Evolutionary conservation across 2,329 filamentous ascomycete genomes (phyloP).

Genomic region (Xylariomycetidae sp.): DNA sequence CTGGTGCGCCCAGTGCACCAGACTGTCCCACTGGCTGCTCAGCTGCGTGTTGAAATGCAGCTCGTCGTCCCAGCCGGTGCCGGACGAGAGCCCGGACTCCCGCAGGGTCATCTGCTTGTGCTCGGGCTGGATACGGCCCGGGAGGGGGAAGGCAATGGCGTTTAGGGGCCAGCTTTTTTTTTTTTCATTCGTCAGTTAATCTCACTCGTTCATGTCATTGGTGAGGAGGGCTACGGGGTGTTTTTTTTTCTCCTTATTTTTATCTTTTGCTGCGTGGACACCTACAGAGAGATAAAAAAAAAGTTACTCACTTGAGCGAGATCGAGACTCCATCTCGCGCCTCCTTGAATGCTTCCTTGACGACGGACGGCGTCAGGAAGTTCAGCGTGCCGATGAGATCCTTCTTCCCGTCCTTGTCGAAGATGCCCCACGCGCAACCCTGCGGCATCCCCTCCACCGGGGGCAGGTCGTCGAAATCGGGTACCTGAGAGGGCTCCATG

Average conservation of each 20-base stretch:
- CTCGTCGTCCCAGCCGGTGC: constrained; percentile 41
- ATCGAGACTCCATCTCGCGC: constrained; percentile 45
- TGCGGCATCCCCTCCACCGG: constrained; percentile 38
- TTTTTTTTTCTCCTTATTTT: too few species aligned
- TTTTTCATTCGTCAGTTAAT: background rate
- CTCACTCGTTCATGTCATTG: too few species aligned
- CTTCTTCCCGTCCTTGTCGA: constrained; percentile 44
- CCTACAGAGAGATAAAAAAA: background rate
- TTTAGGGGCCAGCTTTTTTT: constrained; percentile 37
- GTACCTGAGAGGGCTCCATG: constrained; percentile 27
- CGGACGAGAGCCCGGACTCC: constrained; percentile 22
- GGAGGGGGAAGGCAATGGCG: constrained; percentile 31
- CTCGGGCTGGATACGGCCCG: constrained; percentile 28
- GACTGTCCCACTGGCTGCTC: constrained; percentile 53
- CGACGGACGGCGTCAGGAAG: constrained; percentile 42
- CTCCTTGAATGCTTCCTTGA: constrained; percentile 36
- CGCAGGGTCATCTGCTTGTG: constrained; percentile 33
- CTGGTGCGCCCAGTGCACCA: constrained; percentile 43
- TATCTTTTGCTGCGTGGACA: too few species aligned
- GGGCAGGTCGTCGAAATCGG: constrained; percentile 40
- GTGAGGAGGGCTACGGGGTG: too few species aligned
- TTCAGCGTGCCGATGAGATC: constrained; percentile 50
- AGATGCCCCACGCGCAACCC: constrained; percentile 49
- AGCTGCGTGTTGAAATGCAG: constrained; percentile 52
- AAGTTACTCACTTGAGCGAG: constrained; percentile 43